These are phyloP conservation scores for Daldinia caldariorum DNA, from an alignment of 495 filamentous ascomycete species.

Conservation along the genomic window DNA sequence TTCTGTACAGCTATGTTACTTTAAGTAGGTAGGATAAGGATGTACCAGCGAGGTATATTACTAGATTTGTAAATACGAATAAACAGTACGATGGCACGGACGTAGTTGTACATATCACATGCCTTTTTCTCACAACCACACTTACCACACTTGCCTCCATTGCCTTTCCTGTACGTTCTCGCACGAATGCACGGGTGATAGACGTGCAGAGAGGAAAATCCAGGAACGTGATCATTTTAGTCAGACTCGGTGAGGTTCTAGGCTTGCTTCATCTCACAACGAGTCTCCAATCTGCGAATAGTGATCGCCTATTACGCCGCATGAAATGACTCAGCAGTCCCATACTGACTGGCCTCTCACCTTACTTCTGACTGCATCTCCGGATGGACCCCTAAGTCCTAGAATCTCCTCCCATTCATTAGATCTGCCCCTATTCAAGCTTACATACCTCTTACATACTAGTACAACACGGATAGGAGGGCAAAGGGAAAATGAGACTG, in stretches of 20 bases:
- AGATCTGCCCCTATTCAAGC: slow-evolving; percentile 16
- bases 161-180: slow-evolving; percentile 11
- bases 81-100: slow-evolving; percentile 11
- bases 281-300: slow-evolving; percentile 27
- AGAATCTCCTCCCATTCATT: slow-evolving; percentile 18
- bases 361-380: slow-evolving; percentile 23
- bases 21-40: slow-evolving; percentile 21
- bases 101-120: slow-evolving; percentile 32
- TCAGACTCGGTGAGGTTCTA: slow-evolving; percentile 37
- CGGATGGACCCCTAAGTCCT: slow-evolving; percentile 29
- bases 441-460: not conserved
- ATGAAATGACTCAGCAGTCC: slow-evolving; percentile 35
- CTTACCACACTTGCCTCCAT: slow-evolving; percentile 6
- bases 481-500: not conserved
- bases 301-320: slow-evolving; percentile 1
- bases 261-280: slow-evolving; percentile 29
- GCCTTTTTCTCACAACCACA: not conserved
- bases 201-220: slow-evolving; percentile 37
- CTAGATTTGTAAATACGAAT: slow-evolving; percentile 14
- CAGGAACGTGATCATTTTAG: slow-evolving; percentile 41
- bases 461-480: slow-evolving; percentile 1
- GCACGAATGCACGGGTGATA: slow-evolving; percentile 35
- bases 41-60: slow-evolving; percentile 5
- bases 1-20: slow-evolving; percentile 36
- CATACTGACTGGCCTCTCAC: slow-evolving; percentile 14